Base-by-base conservation (phyloP, 345 rosid genomes). In the Aquilaria sinensis region DNA sequence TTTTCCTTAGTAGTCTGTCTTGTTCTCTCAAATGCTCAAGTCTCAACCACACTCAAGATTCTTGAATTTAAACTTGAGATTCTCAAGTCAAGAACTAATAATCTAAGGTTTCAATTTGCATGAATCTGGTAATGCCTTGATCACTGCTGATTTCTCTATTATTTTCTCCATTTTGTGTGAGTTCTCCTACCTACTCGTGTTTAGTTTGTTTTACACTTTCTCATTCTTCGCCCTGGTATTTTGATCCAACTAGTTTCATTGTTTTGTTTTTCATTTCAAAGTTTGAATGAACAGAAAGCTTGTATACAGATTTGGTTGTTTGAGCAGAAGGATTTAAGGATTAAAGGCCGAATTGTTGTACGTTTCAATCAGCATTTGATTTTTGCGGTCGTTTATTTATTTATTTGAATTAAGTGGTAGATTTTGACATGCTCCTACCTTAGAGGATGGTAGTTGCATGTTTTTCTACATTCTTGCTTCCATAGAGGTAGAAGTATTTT, bases 241-340 rank as follows among this genome's bases (percentile, higher is more conserved):
- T 47, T 49, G 43, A 46, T n/a, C 64, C 54, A 10, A 43, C 9
- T 11, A 1, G 14, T 67, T 48, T 68, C 11, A 11, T 63, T 65
- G 16, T 8, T 10, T 53, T 46, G 54, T 51, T 6, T 7, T 58
- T 53, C 53, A 9, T 23, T 64, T 65, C 56, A 2, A 37, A 37
- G 31, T 60, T 4, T 11, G 54, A 34, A 43, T 16, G 12, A 3
- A 16, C 83, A 90, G 97, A 94, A 90, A 90, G 91, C 99, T 67
- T 77, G 97, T 54, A 90, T 94, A 54, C 95, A 90, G 89, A 90
- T 94, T 78, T 94, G 97, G 97, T 85, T 94, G 3, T 94, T 86
- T 66, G 99, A 90, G 80, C 97, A 90, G 93, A 90, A 86, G 67
- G 97, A 94, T 72, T 57, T 77, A 80, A 86, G 96, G 74, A 90